A percentile compares a stretch with the other conserved stretches of the same genome.
Evolutionary conservation across 2,329 filamentous ascomycete genomes (phyloP).

Genomic region (Pestalotiopsis fici): DNA sequence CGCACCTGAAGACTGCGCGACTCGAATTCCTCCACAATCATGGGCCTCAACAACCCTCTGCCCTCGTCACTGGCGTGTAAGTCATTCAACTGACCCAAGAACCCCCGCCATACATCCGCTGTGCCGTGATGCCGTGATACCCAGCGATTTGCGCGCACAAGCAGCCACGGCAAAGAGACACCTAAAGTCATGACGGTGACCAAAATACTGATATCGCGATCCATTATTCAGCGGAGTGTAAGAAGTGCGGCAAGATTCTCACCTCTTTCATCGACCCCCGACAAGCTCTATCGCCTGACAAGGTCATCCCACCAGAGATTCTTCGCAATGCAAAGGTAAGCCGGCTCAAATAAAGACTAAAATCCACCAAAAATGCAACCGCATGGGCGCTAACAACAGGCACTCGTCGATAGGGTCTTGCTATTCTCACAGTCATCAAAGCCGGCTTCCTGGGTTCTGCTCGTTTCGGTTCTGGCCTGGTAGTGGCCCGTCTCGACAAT

Average conservation of each 20-base stretch:
- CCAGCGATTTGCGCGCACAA: neutral
- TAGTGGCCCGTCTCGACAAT: conserved; percentile 77
- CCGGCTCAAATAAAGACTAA: neutral
- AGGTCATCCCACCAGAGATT: conserved; percentile 90
- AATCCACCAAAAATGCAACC: neutral
- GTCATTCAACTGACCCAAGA: conserved; percentile 33
- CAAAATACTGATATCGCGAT: conserved; percentile 13
- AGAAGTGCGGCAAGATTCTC: conserved; percentile 94
- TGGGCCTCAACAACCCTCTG: conserved; percentile 69
- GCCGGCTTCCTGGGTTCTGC: conserved; percentile 83
- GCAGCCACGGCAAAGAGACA: neutral
- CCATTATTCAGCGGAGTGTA: conserved; percentile 77
- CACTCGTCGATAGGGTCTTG: conserved; percentile 60
- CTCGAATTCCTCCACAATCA: conserved; percentile 28
- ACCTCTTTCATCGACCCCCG: conserved; percentile 91
- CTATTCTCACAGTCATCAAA: conserved; percentile 84
- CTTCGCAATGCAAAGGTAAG: conserved; percentile 87
- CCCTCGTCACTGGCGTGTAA: conserved; percentile 69
- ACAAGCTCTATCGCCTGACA: conserved; percentile 93
- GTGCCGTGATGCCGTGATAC: neutral
- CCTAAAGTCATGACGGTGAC: conserved; percentile 7
- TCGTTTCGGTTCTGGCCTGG: conserved; percentile 79
- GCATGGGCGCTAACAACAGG: neutral
- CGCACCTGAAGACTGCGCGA: neutral
- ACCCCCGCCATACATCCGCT: conserved; percentile 16